Conservation (phyloP, 805 yeast genomes). For the Candida chauliodis region DNA sequence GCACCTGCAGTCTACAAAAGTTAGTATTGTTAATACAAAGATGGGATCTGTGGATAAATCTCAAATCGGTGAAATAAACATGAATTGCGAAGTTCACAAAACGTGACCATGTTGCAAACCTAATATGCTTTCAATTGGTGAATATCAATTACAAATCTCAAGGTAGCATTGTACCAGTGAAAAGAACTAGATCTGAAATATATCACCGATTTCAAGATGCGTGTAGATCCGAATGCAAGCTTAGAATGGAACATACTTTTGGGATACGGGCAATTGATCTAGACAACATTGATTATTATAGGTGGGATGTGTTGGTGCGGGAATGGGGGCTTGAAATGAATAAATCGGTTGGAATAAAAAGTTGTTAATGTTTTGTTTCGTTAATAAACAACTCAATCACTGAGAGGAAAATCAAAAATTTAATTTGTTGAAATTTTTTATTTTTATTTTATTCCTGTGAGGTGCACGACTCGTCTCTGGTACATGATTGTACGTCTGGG, state of each 20-base stretch:
- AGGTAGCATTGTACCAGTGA: too few relatives aligned
- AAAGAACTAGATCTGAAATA: too few relatives aligned
- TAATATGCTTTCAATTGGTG: too few relatives aligned
- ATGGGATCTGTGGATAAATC: too few relatives aligned
- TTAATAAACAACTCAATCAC: background rate
- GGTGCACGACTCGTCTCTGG: too few relatives aligned
- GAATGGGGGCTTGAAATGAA: too few relatives aligned
- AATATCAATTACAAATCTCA: too few relatives aligned
- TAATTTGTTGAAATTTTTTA: conserved; percentile 4
- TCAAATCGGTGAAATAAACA: too few relatives aligned
- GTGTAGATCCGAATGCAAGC: too few relatives aligned
- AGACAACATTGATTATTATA: conserved; percentile 31
- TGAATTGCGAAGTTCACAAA: too few relatives aligned
- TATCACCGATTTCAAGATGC: too few relatives aligned
- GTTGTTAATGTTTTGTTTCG: background rate
- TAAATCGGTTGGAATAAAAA: background rate
- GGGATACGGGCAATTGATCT: conserved; percentile 41
- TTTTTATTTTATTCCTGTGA: background rate
- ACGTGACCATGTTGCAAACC: too few relatives aligned
- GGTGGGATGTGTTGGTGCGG: background rate
- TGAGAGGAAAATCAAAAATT: background rate
- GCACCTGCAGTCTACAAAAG: conserved; percentile 12
- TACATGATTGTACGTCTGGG: conserved; percentile 1
- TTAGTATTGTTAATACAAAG: background rate
- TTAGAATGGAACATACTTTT: conserved; percentile 35